A percentile compares a stretch with the other conserved stretches of the same genome.
Conservation (phyloP, 1,284 basidiomycete species). For the Boletellus deceptivus region DNA sequence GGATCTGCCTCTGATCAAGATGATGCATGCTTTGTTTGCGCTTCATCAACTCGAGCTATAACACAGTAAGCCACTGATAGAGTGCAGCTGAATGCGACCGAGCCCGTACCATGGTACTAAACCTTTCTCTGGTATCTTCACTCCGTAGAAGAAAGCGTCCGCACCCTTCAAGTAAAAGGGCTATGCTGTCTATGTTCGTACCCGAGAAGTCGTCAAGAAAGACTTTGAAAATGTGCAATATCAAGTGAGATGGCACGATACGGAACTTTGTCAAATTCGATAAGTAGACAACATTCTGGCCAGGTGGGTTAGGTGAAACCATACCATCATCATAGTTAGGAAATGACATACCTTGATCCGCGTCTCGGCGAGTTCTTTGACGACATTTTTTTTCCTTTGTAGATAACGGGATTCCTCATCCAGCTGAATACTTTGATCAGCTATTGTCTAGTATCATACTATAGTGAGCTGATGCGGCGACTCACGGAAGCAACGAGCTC, state of each 20-base stretch:
- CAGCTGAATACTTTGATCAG: conserved; percentile 52
- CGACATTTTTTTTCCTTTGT: conserved; percentile 90
- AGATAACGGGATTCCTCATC: conserved; percentile 97
- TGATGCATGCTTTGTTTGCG: conserved; percentile 92
- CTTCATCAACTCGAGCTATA: conserved; percentile 87
- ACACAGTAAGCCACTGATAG: conserved; percentile 4
- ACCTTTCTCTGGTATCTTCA: conserved; percentile 85
- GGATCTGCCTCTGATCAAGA: conserved; percentile 85
- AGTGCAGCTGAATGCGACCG: not conserved
- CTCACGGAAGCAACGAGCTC: conserved; percentile 80
- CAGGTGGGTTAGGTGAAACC: not conserved
- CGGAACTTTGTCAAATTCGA: conserved; percentile 94
- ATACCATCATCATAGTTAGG: not conserved
- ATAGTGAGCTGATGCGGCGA: conserved; percentile 10
- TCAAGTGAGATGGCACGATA: conserved; percentile 89
- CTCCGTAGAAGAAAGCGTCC: conserved; percentile 89
- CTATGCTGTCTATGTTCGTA: conserved; percentile 91
- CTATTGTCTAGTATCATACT: not conserved
- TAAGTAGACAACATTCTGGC: conserved; percentile 84
- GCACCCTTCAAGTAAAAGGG: conserved; percentile 90
- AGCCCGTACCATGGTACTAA: conserved; percentile 68
- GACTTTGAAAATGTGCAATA: conserved; percentile 95
- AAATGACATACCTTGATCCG: conserved; percentile 68
- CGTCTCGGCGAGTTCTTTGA: conserved; percentile 84
- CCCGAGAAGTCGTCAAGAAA: conserved; percentile 94